Evolutionary conservation across 2,329 filamentous ascomycete species (phyloP).

Genomic region (Fusarium xyrophilum): DNA sequence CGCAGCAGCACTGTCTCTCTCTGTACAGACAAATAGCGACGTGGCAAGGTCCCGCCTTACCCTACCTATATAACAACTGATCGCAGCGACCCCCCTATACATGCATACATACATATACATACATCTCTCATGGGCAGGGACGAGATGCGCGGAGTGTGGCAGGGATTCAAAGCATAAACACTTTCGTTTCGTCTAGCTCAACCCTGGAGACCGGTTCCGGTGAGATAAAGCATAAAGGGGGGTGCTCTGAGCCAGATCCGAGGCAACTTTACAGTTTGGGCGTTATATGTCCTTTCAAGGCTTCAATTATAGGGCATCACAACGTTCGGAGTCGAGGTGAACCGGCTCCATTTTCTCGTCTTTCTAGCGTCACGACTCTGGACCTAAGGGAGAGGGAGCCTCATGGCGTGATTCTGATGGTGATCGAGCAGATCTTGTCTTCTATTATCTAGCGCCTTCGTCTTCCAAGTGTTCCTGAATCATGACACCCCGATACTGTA

Average conservation of each 20-base stretch:
- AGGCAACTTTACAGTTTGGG: conserved; percentile 28
- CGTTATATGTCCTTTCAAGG: conserved; percentile 28
- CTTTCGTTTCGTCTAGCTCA: conserved; percentile 34
- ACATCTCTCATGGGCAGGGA: conserved; percentile 20
- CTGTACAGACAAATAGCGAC: conserved; percentile 16
- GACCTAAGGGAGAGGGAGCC: conserved; percentile 23
- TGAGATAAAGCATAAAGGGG: conserved; percentile 33
- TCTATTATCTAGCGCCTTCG: conserved; percentile 30
- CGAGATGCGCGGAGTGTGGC: conserved; percentile 20
- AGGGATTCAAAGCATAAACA: conserved; percentile 30
- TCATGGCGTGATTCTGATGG: conserved; percentile 34
- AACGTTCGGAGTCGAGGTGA: neutral
- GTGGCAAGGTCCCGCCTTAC: conserved; percentile 31
- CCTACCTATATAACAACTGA: conserved; percentile 29
- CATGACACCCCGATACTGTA: conserved; percentile 9
- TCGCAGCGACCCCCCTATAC: conserved; percentile 15
- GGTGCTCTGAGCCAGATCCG: conserved; percentile 23
- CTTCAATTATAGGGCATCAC: conserved; percentile 30
- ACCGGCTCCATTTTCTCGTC: conserved; percentile 24
- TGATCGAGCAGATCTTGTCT: conserved; percentile 35
- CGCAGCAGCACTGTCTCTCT: neutral
- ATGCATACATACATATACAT: neutral
- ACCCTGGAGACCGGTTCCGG: conserved; percentile 33
- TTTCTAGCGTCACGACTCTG: conserved; percentile 19
- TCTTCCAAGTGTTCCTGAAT: conserved; percentile 19